Base-by-base conservation (phyloP, 331 rosid genomes). In the Malus hybrid region DNA sequence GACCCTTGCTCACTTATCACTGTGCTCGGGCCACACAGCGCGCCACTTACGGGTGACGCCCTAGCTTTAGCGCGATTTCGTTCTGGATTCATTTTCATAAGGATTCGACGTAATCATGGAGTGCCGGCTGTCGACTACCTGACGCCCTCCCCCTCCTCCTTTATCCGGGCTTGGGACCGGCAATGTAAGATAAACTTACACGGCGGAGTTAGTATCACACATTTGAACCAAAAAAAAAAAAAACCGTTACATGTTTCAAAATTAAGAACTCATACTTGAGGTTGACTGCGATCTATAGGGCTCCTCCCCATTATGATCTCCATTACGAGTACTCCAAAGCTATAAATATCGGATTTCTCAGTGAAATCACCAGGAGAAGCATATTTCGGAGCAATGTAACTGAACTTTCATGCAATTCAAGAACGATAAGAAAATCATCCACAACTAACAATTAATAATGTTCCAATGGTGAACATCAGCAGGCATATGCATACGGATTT, bases 251-350 rank as follows among this genome's bases (percentile, higher is more conserved):
- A 20, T 57, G 62, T 34, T 39, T 32, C 52, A 20, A 76, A 71
- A 54, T 33, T 44, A 42, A n/a, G 72, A n/a, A 48, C n/a, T 50
- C 63, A 60, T 88, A 90, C 97, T 71, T 85, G 83, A 16, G 81
- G 67, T 34, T 71, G 75, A 34, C 31, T 44, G 65, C 52, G 82
- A 73, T 85, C 75, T 19, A 73, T 46, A 14, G 88, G 92, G 18
- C 6, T 57, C 82, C 83, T 79, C 50, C 93, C 97, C 12, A 87
- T 75, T 80, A 90, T 32, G 65, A 88, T 85, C 86, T 92, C 97
- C 96, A 88, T 84, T 14, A 85, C 18, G 64, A 92, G 86, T 66
- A 90, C 31, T 56, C 96, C 92, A 57, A 92, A 92, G 81, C 81
- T 75, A 82, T 85, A 90, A 74, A 90, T 85, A 70, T 92, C 93